These are phyloP conservation scores for Citrus mangshanensis DNA, from an alignment of 345 rosid species.

Conservation along the genomic window DNA sequence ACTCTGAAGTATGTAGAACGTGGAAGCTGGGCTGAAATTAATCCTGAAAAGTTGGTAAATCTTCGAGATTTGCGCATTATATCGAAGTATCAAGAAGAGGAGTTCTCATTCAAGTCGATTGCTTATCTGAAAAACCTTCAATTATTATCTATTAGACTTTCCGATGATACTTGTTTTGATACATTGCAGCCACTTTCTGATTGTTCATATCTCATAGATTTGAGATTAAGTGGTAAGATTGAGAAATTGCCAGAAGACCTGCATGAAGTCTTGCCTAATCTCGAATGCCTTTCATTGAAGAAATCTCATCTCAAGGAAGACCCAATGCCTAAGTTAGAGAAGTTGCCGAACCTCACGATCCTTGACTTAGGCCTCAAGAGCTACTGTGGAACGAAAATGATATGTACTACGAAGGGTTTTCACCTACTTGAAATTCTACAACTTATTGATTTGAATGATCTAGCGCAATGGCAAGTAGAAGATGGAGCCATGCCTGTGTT, in stretches of 20 bases:
- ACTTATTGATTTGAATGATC: not conserved
- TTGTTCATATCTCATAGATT: not conserved
- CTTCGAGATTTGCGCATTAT: not conserved
- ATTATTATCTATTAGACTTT: not conserved
- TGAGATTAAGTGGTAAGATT: not conserved
- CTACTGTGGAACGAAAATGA: not conserved
- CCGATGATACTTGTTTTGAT: not conserved
- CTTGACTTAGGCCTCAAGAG: not conserved
- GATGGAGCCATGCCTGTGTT: not conserved
- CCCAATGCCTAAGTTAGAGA: not conserved
- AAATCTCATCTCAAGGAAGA: not conserved
- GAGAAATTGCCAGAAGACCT: not conserved
- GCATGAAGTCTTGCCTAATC: not conserved
- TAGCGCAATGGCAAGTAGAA: not conserved
- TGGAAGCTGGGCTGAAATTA: not conserved
- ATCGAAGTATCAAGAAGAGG: rapidly evolving
- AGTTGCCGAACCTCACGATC: not conserved
- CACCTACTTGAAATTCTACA: not conserved
- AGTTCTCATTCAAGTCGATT: not conserved
- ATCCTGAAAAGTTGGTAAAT: not conserved
- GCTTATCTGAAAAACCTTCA: not conserved
- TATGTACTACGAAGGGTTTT: not conserved
- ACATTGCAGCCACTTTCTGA: not conserved
- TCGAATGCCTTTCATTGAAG: not conserved
- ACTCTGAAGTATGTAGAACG: not conserved